Base-by-base conservation (phyloP, 768 basidiomycete species). In the Mycena alexandri region DNA sequence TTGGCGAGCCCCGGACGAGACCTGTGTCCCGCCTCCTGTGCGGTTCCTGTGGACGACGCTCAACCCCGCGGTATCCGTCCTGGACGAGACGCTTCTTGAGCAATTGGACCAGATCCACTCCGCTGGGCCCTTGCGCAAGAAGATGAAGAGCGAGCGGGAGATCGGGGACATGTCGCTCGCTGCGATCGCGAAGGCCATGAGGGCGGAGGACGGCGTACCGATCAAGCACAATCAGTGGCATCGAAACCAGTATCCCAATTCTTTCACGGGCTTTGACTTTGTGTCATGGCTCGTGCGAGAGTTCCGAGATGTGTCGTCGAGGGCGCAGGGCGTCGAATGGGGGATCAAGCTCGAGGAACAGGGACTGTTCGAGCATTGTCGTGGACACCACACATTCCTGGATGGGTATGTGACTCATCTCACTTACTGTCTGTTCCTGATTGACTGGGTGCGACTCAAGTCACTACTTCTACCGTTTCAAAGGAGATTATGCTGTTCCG, bases 251-350 rank as follows among this genome's bases (percentile, higher is more conserved):
- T 94, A 95, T 74, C 85, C 87, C 4, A 91, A 95, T 69, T 90
- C 92, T 6, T 98, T 99, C 76, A 94, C 90, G 12, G 96, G 96
- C 1, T 90, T 88, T 69, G 94, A 95, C 46, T 89, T 98, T 71
- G 93, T 96, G 24, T 91, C 91, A 1, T 99, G 96, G 96, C 81
- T 98, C 21, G 88, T 93, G n/a, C 87, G 93, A 36, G 93, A 96
- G 77, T 98, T 96, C 74, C 87, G 90, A 34, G 96, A 98, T 75
- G 89, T 98, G 9, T 90, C 92, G 1, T 93, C 91, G 17, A 83
- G 94, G 57, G 88, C 91, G 29, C 92, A 95, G 71, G 97, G 87
- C 0, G 80, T 86, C 19, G 93, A 95, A 67, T 92, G 89, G 87
- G 97, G 94, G 7, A 79, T 84, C 34, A 90, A 85, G 71, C 77